A percentile compares a stretch with the other conserved stretches of the same genome.
phyloP scores from a whole-genome alignment of 2,329 filamentous ascomycete species.

The Dactylonectria estremocensis region DNA sequence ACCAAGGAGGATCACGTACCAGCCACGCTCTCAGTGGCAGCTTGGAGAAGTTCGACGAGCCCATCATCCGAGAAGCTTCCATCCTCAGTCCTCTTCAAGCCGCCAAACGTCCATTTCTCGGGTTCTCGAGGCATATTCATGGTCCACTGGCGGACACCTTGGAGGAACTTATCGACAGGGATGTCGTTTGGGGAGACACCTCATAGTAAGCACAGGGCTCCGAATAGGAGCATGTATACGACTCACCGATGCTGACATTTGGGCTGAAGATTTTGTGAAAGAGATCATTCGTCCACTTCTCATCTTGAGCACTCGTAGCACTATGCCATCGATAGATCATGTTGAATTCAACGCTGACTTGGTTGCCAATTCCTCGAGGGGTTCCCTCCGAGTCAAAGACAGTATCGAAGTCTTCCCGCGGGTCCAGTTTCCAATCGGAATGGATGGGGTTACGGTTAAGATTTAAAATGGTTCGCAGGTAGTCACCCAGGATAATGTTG shows the following conservation, averaged over 20 bases:
- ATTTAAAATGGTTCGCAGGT: constrained; percentile 1
- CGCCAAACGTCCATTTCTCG: constrained; percentile 63
- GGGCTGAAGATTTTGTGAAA: constrained; percentile 54
- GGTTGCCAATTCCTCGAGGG: constrained; percentile 3
- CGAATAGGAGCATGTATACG: too few relatives aligned
- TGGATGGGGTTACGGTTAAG: constrained; percentile 1
- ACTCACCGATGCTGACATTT: constrained; percentile 15
- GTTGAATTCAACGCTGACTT: constrained; percentile 9
- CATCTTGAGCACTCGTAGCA: neutral
- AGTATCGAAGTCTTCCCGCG: neutral
- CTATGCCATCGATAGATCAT: neutral
- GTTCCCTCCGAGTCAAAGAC: neutral
- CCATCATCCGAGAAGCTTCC: constrained; percentile 71
- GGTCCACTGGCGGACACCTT: too few relatives aligned
- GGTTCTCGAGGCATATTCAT: constrained; percentile 55
- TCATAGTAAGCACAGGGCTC: too few relatives aligned
- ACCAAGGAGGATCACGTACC: constrained; percentile 49
- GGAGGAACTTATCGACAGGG: too few relatives aligned
- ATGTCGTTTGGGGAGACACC: constrained; percentile 52
- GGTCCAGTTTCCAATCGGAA: constrained; percentile 4
- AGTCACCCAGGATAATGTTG: constrained; percentile 6
- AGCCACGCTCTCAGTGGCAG: constrained; percentile 73
- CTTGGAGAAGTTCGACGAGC: constrained; percentile 69
- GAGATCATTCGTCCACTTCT: constrained; percentile 7
- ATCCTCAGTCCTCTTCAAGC: constrained; percentile 62